Evolutionary conservation across 2,329 filamentous ascomycete species (phyloP).

Genomic region (Tolypocladium pustulatum): DNA sequence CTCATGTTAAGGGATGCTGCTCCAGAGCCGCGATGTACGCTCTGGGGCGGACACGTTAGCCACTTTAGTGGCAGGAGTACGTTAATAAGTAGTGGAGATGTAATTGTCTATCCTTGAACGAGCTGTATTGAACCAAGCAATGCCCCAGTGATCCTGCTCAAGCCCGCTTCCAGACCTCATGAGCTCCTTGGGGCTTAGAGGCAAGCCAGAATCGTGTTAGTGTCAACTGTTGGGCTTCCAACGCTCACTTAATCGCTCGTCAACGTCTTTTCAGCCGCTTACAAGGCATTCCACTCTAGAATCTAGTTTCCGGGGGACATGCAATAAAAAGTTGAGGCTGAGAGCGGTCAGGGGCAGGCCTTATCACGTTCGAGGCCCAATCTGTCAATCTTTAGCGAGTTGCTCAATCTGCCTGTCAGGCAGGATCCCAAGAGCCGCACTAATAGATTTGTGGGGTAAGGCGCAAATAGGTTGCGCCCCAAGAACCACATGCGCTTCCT

Average conservation of each 20-base stretch:
- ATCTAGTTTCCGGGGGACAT: no score
- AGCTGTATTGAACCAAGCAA: no score
- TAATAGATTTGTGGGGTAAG: background rate
- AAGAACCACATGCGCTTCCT: background rate
- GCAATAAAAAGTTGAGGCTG: background rate
- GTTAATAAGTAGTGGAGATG: no score
- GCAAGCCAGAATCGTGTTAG: background rate
- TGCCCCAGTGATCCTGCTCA: no score
- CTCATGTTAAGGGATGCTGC: no score
- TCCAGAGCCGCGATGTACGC: no score
- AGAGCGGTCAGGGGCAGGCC: background rate
- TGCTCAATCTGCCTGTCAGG: background rate
- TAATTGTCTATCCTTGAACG: no score
- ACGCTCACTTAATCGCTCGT: background rate
- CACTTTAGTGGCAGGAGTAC: no score
- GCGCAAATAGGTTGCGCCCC: background rate
- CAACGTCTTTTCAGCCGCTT: background rate
- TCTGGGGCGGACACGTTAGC: no score
- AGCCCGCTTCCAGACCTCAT: background rate
- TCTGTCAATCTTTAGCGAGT: background rate
- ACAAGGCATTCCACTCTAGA: background rate
- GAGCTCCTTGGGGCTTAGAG: background rate
- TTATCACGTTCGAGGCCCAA: background rate
- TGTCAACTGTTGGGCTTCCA: background rate
- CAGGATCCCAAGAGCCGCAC: background rate